These are phyloP conservation scores for Spiromastix sp. DNA, from an alignment of 2,329 filamentous ascomycete species.

Conservation along the genomic window DNA sequence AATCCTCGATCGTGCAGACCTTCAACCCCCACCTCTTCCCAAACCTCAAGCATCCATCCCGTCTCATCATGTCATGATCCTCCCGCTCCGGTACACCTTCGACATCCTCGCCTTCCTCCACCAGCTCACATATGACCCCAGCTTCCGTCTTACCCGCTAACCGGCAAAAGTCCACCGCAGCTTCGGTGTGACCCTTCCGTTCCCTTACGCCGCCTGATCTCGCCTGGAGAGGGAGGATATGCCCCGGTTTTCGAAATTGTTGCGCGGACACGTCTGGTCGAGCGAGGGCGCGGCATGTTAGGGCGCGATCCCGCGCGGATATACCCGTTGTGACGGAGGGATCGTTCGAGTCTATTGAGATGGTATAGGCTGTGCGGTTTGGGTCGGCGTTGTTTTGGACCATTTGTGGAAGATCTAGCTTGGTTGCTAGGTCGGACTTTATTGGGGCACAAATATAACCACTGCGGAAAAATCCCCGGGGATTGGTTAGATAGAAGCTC, in stretches of 20 bases:
- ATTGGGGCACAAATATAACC: constrained; percentile 89
- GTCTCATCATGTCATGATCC: constrained; percentile 77
- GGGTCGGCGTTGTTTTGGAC: constrained; percentile 69
- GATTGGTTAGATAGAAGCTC: background rate
- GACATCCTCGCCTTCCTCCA: constrained; percentile 71
- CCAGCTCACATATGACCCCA: constrained; percentile 82
- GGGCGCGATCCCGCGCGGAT: constrained; percentile 72
- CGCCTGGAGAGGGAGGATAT: constrained; percentile 78
- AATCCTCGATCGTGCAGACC: constrained; percentile 89
- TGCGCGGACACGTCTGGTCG: constrained; percentile 46
- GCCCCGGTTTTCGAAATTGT: constrained; percentile 72
- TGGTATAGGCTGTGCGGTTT: constrained; percentile 84
- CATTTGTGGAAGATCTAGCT: constrained; percentile 81
- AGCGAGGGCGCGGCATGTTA: constrained; percentile 71
- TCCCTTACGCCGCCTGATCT: constrained; percentile 69
- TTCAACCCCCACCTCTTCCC: constrained; percentile 79
- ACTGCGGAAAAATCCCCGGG: constrained; percentile 29
- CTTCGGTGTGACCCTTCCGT: constrained; percentile 82
- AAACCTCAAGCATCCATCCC: constrained; percentile 80
- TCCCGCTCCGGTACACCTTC: constrained; percentile 54
- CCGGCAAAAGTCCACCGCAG: constrained; percentile 79
- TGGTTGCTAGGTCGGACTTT: constrained; percentile 54
- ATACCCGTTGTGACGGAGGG: constrained; percentile 77
- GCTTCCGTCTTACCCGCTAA: constrained; percentile 66
- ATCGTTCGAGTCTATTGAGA: constrained; percentile 73